Evolutionary conservation across 257 asterid genomes (phyloP), one percentile per base, ranked within the genome.

Genomic region (Petunia secreta): DNA sequence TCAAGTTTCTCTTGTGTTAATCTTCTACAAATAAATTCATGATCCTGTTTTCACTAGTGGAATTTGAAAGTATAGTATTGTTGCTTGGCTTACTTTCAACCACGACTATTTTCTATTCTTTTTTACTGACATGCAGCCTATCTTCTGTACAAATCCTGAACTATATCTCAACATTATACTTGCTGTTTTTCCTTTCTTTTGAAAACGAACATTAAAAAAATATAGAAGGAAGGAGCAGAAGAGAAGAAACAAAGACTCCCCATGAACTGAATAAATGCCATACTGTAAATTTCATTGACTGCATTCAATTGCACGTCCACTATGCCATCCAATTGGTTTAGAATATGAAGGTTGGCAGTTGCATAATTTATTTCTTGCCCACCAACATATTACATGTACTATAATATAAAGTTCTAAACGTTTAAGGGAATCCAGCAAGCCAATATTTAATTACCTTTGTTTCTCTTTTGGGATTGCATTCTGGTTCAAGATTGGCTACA

Each of bases 261-360:
- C 52, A 40, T 39, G 73, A 13, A 64, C 13, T 13, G 5, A 66
- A 40, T 66, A 66, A 41, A 15, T 41, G 75, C 39, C 75, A 67
- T 67, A 67, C n/a, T n/a, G 55, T 43, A 67, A 67, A 67, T 7
- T 50, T 43, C 41, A 41, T 0, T 66, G 37, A 40, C 4, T 66
- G 75, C 38, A 67, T 67, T 67, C 25, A 57, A 57, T 52, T 57
- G 62, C 62, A 57, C 62, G 62, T 57, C 25, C 25, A 14, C 9
- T 57, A 3, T 57, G 62, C 9, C 36, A 15, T 57, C 62, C 75
- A 67, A 67, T 43, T 43, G 55, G 75, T 43, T 67, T 8, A n/a
- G 75, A 67, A 41, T 67, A 0, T 67, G 55, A 67, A 43, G 75
- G 75, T 67, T 67, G 75, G 55, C 75, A 67, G 75, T 67, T 67